Evolutionary conservation across 805 yeast genomes (phyloP).

Genomic region (Lipomyces kockii): DNA sequence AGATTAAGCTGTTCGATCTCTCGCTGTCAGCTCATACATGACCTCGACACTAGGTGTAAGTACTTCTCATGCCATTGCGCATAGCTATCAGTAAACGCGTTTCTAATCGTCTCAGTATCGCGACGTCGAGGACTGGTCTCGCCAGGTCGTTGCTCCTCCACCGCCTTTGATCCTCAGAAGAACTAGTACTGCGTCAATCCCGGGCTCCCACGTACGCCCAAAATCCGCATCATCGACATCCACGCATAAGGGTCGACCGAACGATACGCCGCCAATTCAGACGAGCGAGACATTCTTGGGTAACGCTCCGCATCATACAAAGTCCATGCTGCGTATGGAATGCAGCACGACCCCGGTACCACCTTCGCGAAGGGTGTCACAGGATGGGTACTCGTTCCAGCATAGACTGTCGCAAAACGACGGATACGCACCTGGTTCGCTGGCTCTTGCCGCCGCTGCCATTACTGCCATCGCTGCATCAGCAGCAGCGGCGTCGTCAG

Average conservation of each 20-base stretch:
- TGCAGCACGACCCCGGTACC: neutral
- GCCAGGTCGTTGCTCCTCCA: conserved; percentile 25
- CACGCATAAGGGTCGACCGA: conserved; percentile 1
- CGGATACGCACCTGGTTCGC: neutral
- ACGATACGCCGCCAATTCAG: neutral
- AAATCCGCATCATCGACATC: neutral
- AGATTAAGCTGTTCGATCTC: neutral
- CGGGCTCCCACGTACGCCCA: conserved; percentile 4
- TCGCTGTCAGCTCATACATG: neutral
- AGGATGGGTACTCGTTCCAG: conserved; percentile 7
- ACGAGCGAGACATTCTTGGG: conserved; percentile 2
- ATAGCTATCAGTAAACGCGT: neutral
- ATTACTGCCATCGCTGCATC: conserved; percentile 15
- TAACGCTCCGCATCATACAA: conserved; percentile 9
- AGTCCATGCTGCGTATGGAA: neutral
- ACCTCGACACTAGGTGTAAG: conserved; percentile 18
- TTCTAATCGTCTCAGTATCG: conserved; percentile 15
- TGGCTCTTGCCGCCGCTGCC: conserved; percentile 23
- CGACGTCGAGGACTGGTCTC: conserved; percentile 34
- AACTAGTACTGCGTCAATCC: conserved; percentile 7
- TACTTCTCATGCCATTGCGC: neutral
- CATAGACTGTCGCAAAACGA: neutral
- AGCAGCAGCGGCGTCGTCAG: neutral
- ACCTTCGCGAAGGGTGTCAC: neutral
- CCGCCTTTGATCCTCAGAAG: conserved; percentile 19